Base-by-base conservation (phyloP, 2,329 filamentous ascomycete genomes). In the Pseudonectria foliicola region DNA sequence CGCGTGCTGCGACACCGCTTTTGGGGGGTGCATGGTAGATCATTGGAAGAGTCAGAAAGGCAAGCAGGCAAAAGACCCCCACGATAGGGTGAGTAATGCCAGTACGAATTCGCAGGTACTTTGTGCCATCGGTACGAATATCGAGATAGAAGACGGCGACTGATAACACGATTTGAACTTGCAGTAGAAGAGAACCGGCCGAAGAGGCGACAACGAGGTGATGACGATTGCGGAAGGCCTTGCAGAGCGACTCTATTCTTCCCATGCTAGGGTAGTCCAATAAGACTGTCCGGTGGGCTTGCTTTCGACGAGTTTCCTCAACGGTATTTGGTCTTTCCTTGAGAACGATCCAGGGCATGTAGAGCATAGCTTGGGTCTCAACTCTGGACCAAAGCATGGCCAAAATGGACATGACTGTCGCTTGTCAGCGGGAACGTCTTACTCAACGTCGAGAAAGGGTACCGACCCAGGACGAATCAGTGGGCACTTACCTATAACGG, bases 341-440 rank as follows among this genome's bases (percentile, higher is more conserved):
- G 37, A 55, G 52, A 18, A 51, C 36, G 15, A 55, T 55, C 53
- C 53, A 55, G 3, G 53, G 53, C 31, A 36, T 54, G 24, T 52
- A 55, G 4, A 52, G 43, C 16, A 50, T 28, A 16, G 52, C 45
- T 33, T 55, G 52, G 25, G 50, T 35, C 41, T 55, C 52, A 23
- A 55, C 50, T 33, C 53, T 39, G 3, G 40, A 39, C 53, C 53
- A 55, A 18, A 55, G 38, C 24, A 52, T 43, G 12, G 44, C 41
- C 27, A 53, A 25, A 3, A 54, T 10, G n/a, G 52, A 52, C 23
- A 45, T 43, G 16, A 50, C 52, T 55, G 10, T 10, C 12, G 13
- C 12, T 31, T n/a, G 34, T 38, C 13, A 43, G n/a, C 28, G 15
- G 15, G 25, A 31, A 25, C 28, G 21, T 7, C 10, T 40, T 30